Evolutionary conservation across 371 early-diverging fungal species (phyloP).

Genomic region (Zancudomyces culisetae): DNA sequence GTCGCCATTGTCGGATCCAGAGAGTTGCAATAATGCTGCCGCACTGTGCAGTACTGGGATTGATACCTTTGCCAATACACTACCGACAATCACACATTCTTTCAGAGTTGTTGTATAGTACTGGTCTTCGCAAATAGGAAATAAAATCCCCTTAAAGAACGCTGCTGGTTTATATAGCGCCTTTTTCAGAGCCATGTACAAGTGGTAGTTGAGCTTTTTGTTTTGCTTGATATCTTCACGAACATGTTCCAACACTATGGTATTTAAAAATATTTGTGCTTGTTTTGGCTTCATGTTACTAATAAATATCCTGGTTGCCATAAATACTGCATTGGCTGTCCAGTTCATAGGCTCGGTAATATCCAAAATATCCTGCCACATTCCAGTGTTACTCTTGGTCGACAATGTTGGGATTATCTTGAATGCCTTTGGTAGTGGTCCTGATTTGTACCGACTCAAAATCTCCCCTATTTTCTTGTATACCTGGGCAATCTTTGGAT

Average conservation of each 20-base stretch:
- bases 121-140: slow-evolving; percentile 89
- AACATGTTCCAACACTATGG: slow-evolving; percentile 75
- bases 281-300: slow-evolving; percentile 81
- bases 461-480: slow-evolving; percentile 87
- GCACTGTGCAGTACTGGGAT: slow-evolving; percentile 90
- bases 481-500: slow-evolving; percentile 84
- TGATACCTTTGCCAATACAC: slow-evolving; percentile 75
- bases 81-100: slow-evolving; percentile 90
- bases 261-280: slow-evolving; percentile 74
- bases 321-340: slow-evolving; percentile 90
- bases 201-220: slow-evolving; percentile 88
- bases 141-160: slow-evolving; percentile 92
- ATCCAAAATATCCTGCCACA: slow-evolving; percentile 93
- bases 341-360: slow-evolving; percentile 79
- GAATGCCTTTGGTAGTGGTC: slow-evolving; percentile 93
- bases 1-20: slow-evolving; percentile 96
- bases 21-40: slow-evolving; percentile 76
- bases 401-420: slow-evolving; percentile 88
- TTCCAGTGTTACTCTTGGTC: too few relatives aligned
- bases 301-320: slow-evolving; percentile 89
- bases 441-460: slow-evolving; percentile 82
- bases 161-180: slow-evolving; percentile 89
- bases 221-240: slow-evolving; percentile 85
- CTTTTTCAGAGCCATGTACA: slow-evolving; percentile 91
- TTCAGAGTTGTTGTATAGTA: slow-evolving; percentile 88